phyloP scores from a whole-genome alignment of 2,329 filamentous ascomycete species.

The Alternaria angustiovoidea region DNA sequence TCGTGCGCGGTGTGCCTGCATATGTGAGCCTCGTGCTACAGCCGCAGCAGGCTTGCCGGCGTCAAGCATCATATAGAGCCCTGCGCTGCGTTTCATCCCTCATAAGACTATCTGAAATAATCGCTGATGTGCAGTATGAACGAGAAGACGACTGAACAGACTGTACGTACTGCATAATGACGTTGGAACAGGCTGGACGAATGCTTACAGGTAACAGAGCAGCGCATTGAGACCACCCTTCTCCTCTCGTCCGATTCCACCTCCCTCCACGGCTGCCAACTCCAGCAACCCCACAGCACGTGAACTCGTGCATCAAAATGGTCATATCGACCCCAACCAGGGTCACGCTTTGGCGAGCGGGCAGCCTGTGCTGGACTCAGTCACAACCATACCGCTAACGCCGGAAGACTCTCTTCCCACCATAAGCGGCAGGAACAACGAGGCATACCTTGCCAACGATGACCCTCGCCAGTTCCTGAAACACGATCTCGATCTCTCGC shows the following conservation, averaged over 20 bases:
- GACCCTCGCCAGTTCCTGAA: slow-evolving; percentile 38
- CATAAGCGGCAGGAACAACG: slow-evolving; percentile 31
- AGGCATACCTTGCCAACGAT: slow-evolving; percentile 33
- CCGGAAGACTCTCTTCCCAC: slow-evolving; percentile 46
- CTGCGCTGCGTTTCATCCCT: neutral
- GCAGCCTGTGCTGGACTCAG: slow-evolving; percentile 33
- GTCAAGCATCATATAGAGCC: slow-evolving; percentile 9
- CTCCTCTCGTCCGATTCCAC: slow-evolving; percentile 31
- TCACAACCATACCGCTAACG: slow-evolving; percentile 28
- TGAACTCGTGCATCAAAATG: neutral
- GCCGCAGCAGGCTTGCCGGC: slow-evolving; percentile 3
- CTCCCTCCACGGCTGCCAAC: slow-evolving; percentile 9
- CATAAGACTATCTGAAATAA: slow-evolving; percentile 3
- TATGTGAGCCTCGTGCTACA: slow-evolving; percentile 11
- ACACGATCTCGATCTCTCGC: slow-evolving; percentile 40
- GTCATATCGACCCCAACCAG: neutral
- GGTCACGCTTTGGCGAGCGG: neutral
- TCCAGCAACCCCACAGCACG: slow-evolving; percentile 10
- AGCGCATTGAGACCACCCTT: slow-evolving; percentile 34
- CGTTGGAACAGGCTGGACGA: neutral
- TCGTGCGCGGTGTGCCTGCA: neutral
- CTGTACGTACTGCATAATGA: slow-evolving; percentile 1
- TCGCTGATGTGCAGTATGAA: slow-evolving; percentile 20
- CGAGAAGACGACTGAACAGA: slow-evolving; percentile 19
- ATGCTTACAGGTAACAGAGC: slow-evolving; percentile 6